These are phyloP conservation scores for Nothophytophthora sp. DNA, from an alignment of 352 stramenopile species.

Conservation along the genomic window DNA sequence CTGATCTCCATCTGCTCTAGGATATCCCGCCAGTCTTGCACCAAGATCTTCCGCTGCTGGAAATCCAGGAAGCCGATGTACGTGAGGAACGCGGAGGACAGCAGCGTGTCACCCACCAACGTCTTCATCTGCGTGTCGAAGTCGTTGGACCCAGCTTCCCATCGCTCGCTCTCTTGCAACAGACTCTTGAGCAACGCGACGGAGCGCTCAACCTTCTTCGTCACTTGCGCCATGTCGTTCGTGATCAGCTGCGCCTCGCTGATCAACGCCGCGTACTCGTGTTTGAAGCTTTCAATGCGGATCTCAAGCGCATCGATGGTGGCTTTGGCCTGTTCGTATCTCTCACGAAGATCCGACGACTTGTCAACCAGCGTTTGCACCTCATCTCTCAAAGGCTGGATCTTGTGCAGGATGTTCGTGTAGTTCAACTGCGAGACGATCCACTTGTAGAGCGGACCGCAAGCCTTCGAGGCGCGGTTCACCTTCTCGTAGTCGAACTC, in stretches of 20 bases:
- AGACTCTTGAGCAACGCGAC: slow-evolving; percentile 98
- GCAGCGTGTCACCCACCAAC: slow-evolving; percentile 96
- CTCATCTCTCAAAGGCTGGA: slow-evolving; percentile 98
- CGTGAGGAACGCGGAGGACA: slow-evolving; percentile 97
- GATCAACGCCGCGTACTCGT: slow-evolving; percentile 98
- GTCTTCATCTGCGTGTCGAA: slow-evolving; percentile 98
- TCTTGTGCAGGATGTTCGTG: slow-evolving; percentile 97
- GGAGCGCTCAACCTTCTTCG: slow-evolving; percentile 96
- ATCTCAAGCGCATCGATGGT: slow-evolving; percentile 95
- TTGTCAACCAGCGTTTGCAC: slow-evolving; percentile 97
- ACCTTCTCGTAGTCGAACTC: slow-evolving; percentile 93
- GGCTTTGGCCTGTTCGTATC: slow-evolving; percentile 93
- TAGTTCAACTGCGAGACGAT: slow-evolving; percentile 98
- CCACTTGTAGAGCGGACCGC: slow-evolving; percentile 99
- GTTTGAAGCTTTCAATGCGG: slow-evolving; percentile 98
- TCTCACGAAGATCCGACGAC: slow-evolving; percentile 89
- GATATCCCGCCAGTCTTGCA: slow-evolving; percentile 95
- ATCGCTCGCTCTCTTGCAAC: slow-evolving; percentile 98
- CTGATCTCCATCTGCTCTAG: slow-evolving; percentile 93
- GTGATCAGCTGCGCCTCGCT: slow-evolving; percentile 98
- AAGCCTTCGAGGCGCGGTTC: slow-evolving; percentile 95
- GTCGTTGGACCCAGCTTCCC: slow-evolving; percentile 95
- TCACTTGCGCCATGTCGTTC: slow-evolving; percentile 97
- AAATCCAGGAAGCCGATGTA: slow-evolving; percentile 99
- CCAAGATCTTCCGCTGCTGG: slow-evolving; percentile 93